phyloP scores from a whole-genome alignment of 1,284 basidiomycete genomes.

The Leccinum solheimii region DNA sequence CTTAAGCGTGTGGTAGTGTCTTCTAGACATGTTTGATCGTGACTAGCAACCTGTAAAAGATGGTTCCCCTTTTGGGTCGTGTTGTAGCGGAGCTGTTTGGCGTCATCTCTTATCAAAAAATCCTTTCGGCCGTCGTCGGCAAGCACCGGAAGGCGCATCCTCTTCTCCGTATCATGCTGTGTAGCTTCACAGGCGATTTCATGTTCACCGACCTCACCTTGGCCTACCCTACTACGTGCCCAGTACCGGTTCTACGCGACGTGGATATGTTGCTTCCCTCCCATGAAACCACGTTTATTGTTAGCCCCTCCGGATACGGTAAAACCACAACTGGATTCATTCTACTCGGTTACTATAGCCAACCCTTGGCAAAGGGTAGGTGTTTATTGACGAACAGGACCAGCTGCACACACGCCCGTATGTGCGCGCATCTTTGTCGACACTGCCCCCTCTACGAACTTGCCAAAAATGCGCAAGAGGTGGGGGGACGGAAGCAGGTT shows the following conservation, averaged over 20 bases:
- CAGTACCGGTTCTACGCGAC: constrained; percentile 49
- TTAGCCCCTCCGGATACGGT: constrained; percentile 76
- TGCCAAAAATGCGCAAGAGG: no score
- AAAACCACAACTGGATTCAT: constrained; percentile 81
- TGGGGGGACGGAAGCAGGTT: no score
- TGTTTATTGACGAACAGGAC: constrained; percentile 84
- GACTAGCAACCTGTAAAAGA: no score
- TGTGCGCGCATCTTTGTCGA: no score
- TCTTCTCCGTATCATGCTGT: constrained; percentile 62
- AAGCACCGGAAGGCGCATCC: constrained; percentile 28
- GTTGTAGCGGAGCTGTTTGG: constrained; percentile 26
- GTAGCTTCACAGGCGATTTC: constrained; percentile 73
- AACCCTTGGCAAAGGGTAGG: constrained; percentile 47
- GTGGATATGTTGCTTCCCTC: constrained; percentile 66
- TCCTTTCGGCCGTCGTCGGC: constrained; percentile 11
- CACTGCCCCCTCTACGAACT: no score
- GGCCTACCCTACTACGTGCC: constrained; percentile 69
- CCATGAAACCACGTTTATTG: constrained; percentile 76
- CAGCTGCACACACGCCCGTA: no score
- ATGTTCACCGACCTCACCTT: constrained; percentile 79
- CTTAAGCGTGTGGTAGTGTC: no score
- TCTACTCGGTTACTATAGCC: constrained; percentile 78
- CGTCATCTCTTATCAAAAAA: constrained; percentile 24
- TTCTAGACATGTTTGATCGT: no score
- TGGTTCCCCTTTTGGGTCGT: no score